Evolutionary conservation across 768 basidiomycete species (phyloP).

Genomic region (Mycena galopus): DNA sequence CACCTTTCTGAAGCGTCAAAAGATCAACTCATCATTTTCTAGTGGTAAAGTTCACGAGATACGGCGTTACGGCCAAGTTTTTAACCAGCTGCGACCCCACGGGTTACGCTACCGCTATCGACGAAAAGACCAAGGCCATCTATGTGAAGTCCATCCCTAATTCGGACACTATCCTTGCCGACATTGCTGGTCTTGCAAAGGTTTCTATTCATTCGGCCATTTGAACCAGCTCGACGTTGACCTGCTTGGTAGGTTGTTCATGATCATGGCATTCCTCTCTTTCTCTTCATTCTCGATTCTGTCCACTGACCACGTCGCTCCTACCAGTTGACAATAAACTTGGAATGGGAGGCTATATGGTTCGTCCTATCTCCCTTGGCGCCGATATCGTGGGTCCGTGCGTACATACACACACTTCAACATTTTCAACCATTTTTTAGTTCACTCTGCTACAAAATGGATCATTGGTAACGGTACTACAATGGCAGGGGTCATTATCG

Average conservation of each 20-base stretch:
- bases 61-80: slow-evolving; percentile 67
- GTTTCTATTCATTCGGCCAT: slow-evolving; percentile 37
- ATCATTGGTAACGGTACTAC: slow-evolving; percentile 72
- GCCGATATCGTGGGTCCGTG: not conserved
- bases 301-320: not conserved
- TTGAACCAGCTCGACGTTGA: too few relatives aligned
- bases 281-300: not conserved
- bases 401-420: too few relatives aligned
- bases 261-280: slow-evolving; percentile 67
- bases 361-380: slow-evolving; percentile 70
- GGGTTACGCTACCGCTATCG: slow-evolving; percentile 65
- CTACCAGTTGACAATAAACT: slow-evolving; percentile 76
- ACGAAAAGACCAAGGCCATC: slow-evolving; percentile 70
- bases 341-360: slow-evolving; percentile 75
- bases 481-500: slow-evolving; percentile 70
- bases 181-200: slow-evolving; percentile 70
- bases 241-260: slow-evolving; percentile 64
- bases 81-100: slow-evolving; percentile 61
- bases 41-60: slow-evolving; percentile 71
- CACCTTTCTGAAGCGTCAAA: not conserved
- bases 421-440: slow-evolving; percentile 42
- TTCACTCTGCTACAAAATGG: slow-evolving; percentile 76
- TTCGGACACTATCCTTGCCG: slow-evolving; percentile 68
- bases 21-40: not conserved
- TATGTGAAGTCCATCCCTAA: slow-evolving; percentile 75